Conservation (phyloP, 192 early-diverging fungal species). For the Gamsiella multidivaricata region DNA sequence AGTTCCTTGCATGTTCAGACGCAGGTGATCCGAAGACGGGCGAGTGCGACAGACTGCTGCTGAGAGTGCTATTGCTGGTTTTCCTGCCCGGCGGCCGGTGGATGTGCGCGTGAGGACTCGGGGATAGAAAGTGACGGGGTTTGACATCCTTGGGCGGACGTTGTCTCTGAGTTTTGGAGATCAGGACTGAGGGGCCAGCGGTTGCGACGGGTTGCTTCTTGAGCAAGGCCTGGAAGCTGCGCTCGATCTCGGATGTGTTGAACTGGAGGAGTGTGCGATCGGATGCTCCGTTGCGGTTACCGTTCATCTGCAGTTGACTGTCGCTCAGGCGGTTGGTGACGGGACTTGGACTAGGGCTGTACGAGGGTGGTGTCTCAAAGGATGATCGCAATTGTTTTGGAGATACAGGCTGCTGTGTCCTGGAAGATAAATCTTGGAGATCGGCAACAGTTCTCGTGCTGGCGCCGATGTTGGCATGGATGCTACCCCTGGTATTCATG, state of each 20-base stretch:
- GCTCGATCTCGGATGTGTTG: conserved; percentile 42
- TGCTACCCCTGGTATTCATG: not conserved
- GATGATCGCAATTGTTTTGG: conserved; percentile 5
- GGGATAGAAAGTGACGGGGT: conserved; percentile 8
- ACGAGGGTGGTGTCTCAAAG: too few species aligned
- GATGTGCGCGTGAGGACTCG: not conserved
- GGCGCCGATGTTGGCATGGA: not conserved
- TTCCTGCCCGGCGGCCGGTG: too few species aligned
- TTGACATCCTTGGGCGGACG: conserved; percentile 9
- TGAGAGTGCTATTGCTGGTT: not conserved
- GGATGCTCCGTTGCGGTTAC: too few species aligned
- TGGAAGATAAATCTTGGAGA: too few species aligned
- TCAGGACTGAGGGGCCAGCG: conserved; percentile 16
- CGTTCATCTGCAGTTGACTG: too few species aligned
- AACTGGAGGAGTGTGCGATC: conserved; percentile 19
- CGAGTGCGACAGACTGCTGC: conserved; percentile 13
- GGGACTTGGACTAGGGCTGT: too few species aligned
- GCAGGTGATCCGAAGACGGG: conserved; percentile 34
- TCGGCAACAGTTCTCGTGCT: too few species aligned
- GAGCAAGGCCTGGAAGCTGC: conserved; percentile 38
- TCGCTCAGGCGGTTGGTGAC: too few species aligned
- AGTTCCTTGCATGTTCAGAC: conserved; percentile 29
- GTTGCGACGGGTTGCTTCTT: conserved; percentile 43
- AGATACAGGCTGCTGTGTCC: not conserved
- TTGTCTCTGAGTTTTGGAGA: conserved; percentile 3